Percentiles rank a stretch among this genome's conserved stretches.
Conservation (phyloP, 805 yeast genomes). For the Ascoidea asiatica region DNA sequence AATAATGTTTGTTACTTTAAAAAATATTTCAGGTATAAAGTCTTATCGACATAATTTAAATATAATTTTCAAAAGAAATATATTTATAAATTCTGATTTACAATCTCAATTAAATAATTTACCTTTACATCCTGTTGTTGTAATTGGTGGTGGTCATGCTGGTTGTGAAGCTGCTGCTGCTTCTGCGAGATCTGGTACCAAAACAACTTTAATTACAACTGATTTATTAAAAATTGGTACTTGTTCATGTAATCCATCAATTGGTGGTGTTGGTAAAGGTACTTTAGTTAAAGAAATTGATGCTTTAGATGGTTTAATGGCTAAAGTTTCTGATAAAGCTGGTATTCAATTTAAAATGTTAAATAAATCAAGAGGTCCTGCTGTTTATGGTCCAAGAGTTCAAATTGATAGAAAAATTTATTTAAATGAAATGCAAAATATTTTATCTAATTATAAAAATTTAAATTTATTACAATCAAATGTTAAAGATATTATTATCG, state of each 20-base stretch:
- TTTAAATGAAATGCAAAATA: slow-evolving; percentile 63
- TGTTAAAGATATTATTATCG: slow-evolving; percentile 76
- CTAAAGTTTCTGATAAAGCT: slow-evolving; percentile 77
- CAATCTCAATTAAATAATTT: slow-evolving; percentile 17
- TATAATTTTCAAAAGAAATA: too few relatives aligned
- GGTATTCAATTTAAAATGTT: slow-evolving; percentile 86
- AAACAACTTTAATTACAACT: slow-evolving; percentile 69
- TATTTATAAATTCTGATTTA: slow-evolving; percentile 24
- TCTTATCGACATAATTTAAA: neutral
- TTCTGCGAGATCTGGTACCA: slow-evolving; percentile 70
- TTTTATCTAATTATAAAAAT: slow-evolving; percentile 39
- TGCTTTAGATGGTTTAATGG: slow-evolving; percentile 89
- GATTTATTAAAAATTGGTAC: slow-evolving; percentile 67
- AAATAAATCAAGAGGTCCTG: slow-evolving; percentile 77
- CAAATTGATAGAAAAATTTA: slow-evolving; percentile 86
- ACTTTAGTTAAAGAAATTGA: slow-evolving; percentile 85
- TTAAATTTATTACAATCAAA: slow-evolving; percentile 54
- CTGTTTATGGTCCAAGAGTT: slow-evolving; percentile 97
- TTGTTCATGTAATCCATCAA: slow-evolving; percentile 93
- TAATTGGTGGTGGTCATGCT: slow-evolving; percentile 97
- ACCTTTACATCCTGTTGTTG: slow-evolving; percentile 51
- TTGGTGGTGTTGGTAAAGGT: slow-evolving; percentile 99
- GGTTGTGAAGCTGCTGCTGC: slow-evolving; percentile 97
- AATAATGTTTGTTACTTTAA: too few relatives aligned
- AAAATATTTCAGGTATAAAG: too few relatives aligned